Conservation (phyloP, 495 filamentous ascomycete genomes). For the Hypoxylon rickii region DNA sequence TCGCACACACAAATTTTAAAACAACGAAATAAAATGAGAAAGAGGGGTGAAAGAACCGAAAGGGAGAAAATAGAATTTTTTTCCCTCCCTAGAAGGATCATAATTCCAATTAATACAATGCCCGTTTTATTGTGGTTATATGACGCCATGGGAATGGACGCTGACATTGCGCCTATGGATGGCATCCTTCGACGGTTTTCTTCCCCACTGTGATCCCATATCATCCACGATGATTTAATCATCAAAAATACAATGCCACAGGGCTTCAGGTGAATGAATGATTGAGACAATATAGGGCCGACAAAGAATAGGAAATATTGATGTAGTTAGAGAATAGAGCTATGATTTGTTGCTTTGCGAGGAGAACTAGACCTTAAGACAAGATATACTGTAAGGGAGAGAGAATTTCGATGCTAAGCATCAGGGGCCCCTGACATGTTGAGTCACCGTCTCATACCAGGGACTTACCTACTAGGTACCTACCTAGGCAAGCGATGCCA, state of each 20-base stretch:
- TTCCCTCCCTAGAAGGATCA: slow-evolving; percentile 19
- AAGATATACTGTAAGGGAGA: neutral
- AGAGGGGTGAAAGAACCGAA: neutral
- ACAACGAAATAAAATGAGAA: slow-evolving; percentile 2
- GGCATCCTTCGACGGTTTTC: slow-evolving; percentile 14
- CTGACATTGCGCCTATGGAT: slow-evolving; percentile 32
- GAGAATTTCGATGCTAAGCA: slow-evolving; percentile 1
- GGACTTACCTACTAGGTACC: neutral
- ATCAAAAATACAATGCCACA: too few species aligned
- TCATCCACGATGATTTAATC: too few species aligned
- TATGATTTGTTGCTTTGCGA: slow-evolving; percentile 3
- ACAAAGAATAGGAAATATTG: neutral
- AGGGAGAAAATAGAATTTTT: neutral
- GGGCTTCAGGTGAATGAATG: too few species aligned
- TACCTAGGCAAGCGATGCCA: neutral
- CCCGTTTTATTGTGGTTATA: slow-evolving; percentile 16
- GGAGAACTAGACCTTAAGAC: neutral
- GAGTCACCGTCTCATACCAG: neutral
- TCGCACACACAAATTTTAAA: slow-evolving; percentile 27
- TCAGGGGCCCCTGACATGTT: slow-evolving; percentile 7
- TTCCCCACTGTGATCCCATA: too few species aligned
- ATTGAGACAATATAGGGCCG: neutral
- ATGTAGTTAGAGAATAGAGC: neutral
- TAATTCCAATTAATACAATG: too few species aligned
- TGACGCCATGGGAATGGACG: slow-evolving; percentile 18